Evolutionary conservation across 805 yeast genomes (phyloP).

Genomic region (Nakazawaea holstii): DNA sequence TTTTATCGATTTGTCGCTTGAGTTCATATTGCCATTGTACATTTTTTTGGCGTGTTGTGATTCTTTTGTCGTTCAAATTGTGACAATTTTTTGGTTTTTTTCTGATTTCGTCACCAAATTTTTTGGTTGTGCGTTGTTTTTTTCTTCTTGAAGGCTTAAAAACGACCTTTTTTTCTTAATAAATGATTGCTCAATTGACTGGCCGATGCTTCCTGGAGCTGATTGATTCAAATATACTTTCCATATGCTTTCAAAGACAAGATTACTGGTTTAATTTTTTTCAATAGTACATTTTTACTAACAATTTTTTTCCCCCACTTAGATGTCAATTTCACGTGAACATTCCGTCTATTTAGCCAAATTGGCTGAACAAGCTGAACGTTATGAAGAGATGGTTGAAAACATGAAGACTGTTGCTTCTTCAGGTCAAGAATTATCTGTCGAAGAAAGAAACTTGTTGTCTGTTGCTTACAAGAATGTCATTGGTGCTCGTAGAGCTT

Average conservation of each 20-base stretch:
- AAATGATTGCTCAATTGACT: too few species aligned
- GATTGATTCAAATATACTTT: too few species aligned
- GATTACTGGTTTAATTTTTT: too few species aligned
- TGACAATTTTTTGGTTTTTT: neutral
- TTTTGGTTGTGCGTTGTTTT: too few species aligned
- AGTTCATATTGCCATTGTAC: neutral
- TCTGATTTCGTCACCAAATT: too few species aligned
- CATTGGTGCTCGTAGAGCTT: slow-evolving; percentile 98
- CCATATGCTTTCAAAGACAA: too few species aligned
- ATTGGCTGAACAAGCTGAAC: slow-evolving; percentile 98
- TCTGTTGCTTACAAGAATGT: slow-evolving; percentile 98
- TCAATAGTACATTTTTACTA: neutral
- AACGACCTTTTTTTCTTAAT: too few species aligned
- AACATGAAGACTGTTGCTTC: slow-evolving; percentile 98
- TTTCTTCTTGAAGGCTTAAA: too few species aligned
- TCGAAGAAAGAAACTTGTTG: slow-evolving; percentile 95
- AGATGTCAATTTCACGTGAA: slow-evolving; percentile 86
- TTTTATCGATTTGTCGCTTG: neutral
- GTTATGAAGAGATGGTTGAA: slow-evolving; percentile 99
- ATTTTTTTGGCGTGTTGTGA: slow-evolving; percentile 3
- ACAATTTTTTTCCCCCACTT: neutral
- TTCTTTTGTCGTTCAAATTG: neutral
- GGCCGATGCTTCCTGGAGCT: too few species aligned
- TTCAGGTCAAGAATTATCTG: slow-evolving; percentile 90
- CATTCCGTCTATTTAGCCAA: slow-evolving; percentile 97